A percentile compares a stretch with the other conserved stretches of the same genome.
These are phyloP conservation scores for Wickerhamiella australiensis DNA, from an alignment of 805 yeast genomes.

Conservation along the genomic window DNA sequence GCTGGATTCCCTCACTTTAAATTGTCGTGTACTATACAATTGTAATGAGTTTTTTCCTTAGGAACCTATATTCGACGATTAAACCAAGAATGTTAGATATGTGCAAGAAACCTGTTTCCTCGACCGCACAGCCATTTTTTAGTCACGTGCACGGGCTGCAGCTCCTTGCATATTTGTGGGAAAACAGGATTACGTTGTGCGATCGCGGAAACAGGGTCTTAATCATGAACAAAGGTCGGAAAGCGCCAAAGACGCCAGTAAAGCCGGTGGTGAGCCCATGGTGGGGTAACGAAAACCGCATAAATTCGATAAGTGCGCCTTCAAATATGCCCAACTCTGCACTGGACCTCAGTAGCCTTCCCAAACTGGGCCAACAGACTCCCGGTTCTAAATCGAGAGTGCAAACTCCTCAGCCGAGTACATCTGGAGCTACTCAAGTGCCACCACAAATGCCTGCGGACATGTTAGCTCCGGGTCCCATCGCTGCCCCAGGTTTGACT, in stretches of 20 bases:
- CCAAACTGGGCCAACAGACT: conserved; percentile 5
- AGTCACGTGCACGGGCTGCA: too few species aligned
- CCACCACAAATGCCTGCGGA: not conserved
- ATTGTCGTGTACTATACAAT: too few species aligned
- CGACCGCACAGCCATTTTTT: too few species aligned
- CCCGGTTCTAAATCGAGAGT: not conserved
- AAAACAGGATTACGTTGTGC: too few species aligned
- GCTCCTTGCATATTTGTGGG: too few species aligned
- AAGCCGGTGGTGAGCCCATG: conserved; percentile 5
- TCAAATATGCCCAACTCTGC: conserved; percentile 1
- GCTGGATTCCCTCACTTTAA: too few species aligned
- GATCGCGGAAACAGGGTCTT: too few species aligned
- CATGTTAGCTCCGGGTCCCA: not conserved
- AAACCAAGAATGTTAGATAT: too few species aligned
- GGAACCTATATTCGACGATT: too few species aligned
- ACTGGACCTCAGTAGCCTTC: conserved; percentile 2
- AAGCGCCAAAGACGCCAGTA: conserved; percentile 9
- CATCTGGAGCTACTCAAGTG: not conserved
- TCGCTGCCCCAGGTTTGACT: not conserved
- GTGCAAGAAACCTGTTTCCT: too few species aligned
- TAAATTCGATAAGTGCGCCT: not conserved
- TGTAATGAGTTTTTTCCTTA: too few species aligned
- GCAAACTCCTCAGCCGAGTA: conserved; percentile 2
- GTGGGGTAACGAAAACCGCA: conserved; percentile 8
- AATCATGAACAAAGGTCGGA: conserved; percentile 3